These are phyloP conservation scores for Chlorella ohadii DNA, from an alignment of 139 green algal genomes.

Conservation along the genomic window DNA sequence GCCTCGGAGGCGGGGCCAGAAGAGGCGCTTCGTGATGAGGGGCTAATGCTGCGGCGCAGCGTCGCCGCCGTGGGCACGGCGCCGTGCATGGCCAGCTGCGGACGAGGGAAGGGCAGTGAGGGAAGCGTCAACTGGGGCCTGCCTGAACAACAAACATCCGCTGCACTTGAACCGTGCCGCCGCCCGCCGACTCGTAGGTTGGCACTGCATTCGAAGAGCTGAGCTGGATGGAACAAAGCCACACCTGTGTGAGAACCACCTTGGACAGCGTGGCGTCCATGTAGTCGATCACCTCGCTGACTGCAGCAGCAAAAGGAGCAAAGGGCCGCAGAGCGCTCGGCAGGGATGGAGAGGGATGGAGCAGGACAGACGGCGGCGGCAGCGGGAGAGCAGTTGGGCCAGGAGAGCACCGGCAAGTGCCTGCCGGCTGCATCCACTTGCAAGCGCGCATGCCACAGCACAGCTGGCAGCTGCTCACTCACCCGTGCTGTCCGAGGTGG, in stretches of 20 bases:
- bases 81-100: slow-evolving; percentile 4
- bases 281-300: not conserved
- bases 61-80: not conserved
- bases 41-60: not conserved
- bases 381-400: no score
- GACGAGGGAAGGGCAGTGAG: not conserved
- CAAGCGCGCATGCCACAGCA: no score
- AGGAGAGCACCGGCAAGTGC: no score
- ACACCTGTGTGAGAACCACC: slow-evolving; percentile 7
- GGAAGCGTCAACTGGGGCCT: not conserved
- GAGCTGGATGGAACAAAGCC: no score
- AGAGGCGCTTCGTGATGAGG: not conserved
- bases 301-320: not conserved
- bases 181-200: no score
- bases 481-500: not conserved
- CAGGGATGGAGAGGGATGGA: no score
- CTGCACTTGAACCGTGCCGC: no score
- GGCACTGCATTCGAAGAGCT: no score
- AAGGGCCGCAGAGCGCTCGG: no score
- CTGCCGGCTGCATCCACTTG: no score
- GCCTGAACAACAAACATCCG: no score
- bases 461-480: not conserved
- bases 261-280: slow-evolving; percentile 2
- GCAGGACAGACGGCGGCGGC: no score
- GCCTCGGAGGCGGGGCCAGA: not conserved